Evolutionary conservation across 805 yeast genomes (phyloP).

Genomic region (Wickerhamiella slavikovae): DNA sequence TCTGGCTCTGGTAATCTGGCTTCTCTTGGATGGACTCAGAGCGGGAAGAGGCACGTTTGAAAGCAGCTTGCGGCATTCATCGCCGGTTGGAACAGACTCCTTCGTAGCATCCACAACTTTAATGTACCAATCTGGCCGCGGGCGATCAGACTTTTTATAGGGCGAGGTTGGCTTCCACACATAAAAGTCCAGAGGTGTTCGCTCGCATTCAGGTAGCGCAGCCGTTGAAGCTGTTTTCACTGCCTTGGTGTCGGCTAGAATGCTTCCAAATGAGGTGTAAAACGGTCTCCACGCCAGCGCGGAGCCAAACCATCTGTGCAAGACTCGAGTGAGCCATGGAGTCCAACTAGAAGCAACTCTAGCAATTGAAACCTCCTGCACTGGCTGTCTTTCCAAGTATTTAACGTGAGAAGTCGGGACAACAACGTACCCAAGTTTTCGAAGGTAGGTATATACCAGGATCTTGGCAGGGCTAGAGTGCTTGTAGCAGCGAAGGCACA

Average conservation of each 20-base stretch:
- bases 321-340: slow-evolving; percentile 1
- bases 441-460: slow-evolving; percentile 51
- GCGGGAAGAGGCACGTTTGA: slow-evolving; percentile 10
- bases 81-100: slow-evolving; percentile 17
- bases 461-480: slow-evolving; percentile 6
- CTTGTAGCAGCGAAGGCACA: slow-evolving; percentile 29
- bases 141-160: slow-evolving; percentile 50
- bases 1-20: slow-evolving; percentile 24
- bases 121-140: slow-evolving; percentile 55
- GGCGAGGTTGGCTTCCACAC: slow-evolving; percentile 65
- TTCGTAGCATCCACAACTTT: slow-evolving; percentile 28
- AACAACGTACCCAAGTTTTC: slow-evolving; percentile 61
- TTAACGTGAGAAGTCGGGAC: slow-evolving; percentile 7
- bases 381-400: neutral
- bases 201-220: slow-evolving; percentile 3
- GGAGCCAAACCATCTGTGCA: neutral
- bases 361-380: neutral
- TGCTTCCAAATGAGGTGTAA: slow-evolving; percentile 6
- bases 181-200: slow-evolving; percentile 28
- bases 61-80: slow-evolving; percentile 17
- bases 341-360: neutral
- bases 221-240: slow-evolving; percentile 1
- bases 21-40: slow-evolving; percentile 14
- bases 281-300: slow-evolving; percentile 11
- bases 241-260: slow-evolving; percentile 8